phyloP scores from a whole-genome alignment of 2,329 filamentous ascomycete genomes.

The Penicillium psychrosexuale region DNA sequence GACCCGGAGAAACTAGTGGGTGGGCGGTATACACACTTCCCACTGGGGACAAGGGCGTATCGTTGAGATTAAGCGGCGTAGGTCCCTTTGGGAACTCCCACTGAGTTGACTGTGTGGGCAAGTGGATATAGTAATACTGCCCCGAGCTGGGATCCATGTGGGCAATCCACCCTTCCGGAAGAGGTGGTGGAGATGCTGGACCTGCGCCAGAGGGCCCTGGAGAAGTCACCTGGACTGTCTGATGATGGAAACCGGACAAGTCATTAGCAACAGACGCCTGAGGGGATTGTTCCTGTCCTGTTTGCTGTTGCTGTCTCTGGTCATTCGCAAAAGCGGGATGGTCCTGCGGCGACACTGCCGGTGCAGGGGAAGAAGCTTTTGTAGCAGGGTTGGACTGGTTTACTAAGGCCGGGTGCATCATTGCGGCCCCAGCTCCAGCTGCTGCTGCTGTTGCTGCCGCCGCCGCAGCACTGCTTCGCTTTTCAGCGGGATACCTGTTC shows the following conservation, averaged over 20 bases:
- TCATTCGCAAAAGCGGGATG: conserved; percentile 94
- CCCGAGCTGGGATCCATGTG: conserved; percentile 93
- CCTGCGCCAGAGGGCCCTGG: conserved; percentile 49
- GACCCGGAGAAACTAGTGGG: conserved; percentile 66
- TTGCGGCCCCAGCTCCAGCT: conserved; percentile 10
- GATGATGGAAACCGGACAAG: conserved; percentile 24
- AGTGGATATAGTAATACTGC: conserved; percentile 98
- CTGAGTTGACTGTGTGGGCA: conserved; percentile 91
- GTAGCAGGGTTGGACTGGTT: conserved; percentile 22
- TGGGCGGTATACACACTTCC: conserved; percentile 70
- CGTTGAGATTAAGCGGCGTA: conserved; percentile 80
- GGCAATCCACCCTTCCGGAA: conserved; percentile 97
- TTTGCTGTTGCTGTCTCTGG: conserved; percentile 49
- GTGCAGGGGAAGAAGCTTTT: conserved; percentile 23
- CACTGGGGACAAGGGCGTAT: conserved; percentile 77
- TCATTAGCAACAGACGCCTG: conserved; percentile 36
- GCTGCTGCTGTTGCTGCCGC: conserved; percentile 9
- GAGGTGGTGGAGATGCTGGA: conserved; percentile 80
- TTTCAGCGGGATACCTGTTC: conserved; percentile 72
- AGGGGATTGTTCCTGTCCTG: conserved; percentile 40
- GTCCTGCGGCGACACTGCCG: conserved; percentile 46
- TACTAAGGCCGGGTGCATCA: conserved; percentile 26
- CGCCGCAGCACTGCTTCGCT: conserved; percentile 54
- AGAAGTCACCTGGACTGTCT: conserved; percentile 27
- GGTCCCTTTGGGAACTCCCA: conserved; percentile 99